Conservation (phyloP, 2,329 filamentous ascomycete species). For the Pseudogymnoascus sp. region DNA sequence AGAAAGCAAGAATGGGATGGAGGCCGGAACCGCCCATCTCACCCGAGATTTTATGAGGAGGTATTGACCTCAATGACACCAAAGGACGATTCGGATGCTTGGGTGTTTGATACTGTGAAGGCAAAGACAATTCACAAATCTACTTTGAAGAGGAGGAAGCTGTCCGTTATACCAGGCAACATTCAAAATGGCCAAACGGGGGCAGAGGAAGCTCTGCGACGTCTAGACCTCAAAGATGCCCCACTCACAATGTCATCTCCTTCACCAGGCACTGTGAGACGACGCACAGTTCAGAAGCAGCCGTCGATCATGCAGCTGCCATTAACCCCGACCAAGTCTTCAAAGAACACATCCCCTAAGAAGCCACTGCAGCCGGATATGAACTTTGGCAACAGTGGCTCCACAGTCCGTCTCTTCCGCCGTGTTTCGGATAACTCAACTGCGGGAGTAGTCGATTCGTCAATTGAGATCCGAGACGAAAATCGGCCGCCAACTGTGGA, state of each 20-base stretch:
- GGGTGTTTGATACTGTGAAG: conserved; percentile 94
- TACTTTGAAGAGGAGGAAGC: conserved; percentile 46
- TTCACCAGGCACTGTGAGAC: conserved; percentile 49
- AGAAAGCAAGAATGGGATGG: conserved; percentile 78
- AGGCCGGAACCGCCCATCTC: conserved; percentile 59
- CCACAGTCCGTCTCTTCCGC: conserved; percentile 85
- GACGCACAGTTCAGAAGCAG: conserved; percentile 43
- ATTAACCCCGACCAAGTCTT: conserved; percentile 26
- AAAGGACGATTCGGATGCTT: conserved; percentile 70
- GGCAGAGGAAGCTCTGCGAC: conserved; percentile 53
- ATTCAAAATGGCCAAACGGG: conserved; percentile 23
- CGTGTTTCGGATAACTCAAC: conserved; percentile 67
- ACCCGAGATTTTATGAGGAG: conserved; percentile 87
- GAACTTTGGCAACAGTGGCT: conserved; percentile 88
- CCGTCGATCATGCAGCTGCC: conserved; percentile 32
- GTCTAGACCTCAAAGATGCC: conserved; percentile 54
- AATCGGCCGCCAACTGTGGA: conserved; percentile 55
- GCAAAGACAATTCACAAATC: conserved; percentile 54
- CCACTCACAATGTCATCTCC: conserved; percentile 53
- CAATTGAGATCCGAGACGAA: conserved; percentile 44
- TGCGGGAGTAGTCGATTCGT: conserved; percentile 17
- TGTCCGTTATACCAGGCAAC: conserved; percentile 48
- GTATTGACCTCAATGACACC: conserved; percentile 69
- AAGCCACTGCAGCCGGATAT: conserved; percentile 82
- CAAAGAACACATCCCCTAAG: conserved; percentile 37